These are phyloP conservation scores for Chrysopogon serrulatus DNA, from an alignment of 176 grass and related monocot species.

Conservation along the genomic window DNA sequence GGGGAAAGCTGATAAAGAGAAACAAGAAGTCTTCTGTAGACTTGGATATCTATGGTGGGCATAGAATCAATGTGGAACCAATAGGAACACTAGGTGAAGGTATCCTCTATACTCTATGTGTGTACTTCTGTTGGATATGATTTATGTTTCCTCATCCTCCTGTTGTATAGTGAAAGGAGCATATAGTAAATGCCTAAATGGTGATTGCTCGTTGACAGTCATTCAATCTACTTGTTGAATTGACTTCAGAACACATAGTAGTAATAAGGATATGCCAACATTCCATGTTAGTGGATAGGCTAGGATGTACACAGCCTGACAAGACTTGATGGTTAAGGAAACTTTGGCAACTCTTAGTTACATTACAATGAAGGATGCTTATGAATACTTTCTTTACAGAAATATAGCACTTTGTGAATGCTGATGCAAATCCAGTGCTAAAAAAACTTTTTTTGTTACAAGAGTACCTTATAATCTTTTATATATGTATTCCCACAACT, in stretches of 20 bases:
- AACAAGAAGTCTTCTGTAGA: constrained; percentile 39
- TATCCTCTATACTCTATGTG: not conserved
- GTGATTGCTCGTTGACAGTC: constrained; percentile 2
- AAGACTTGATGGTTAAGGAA: not conserved
- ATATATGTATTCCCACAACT: not conserved
- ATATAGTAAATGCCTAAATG: constrained; percentile 7
- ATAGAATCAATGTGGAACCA: constrained; percentile 45
- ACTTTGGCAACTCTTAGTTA: not conserved
- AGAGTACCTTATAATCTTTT: not conserved
- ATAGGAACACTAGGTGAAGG: constrained; percentile 46
- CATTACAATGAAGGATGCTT: not conserved
- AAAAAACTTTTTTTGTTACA: not conserved
- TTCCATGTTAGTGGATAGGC: not conserved
- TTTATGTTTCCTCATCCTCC: not conserved
- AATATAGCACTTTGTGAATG: constrained; percentile 1
- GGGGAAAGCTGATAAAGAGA: constrained; percentile 36
- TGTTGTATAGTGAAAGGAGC: constrained; percentile 16
- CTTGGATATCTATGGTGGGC: constrained; percentile 41
- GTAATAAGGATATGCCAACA: constrained; percentile 14
- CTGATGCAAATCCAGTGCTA: not conserved
- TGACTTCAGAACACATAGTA: not conserved
- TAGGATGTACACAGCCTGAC: not conserved
- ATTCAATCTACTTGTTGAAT: constrained; percentile 12
- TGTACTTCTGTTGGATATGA: not conserved
- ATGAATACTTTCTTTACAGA: not conserved